Conservation (phyloP, 2,329 filamentous ascomycete genomes). For the Sporothrix dimorphospora region DNA sequence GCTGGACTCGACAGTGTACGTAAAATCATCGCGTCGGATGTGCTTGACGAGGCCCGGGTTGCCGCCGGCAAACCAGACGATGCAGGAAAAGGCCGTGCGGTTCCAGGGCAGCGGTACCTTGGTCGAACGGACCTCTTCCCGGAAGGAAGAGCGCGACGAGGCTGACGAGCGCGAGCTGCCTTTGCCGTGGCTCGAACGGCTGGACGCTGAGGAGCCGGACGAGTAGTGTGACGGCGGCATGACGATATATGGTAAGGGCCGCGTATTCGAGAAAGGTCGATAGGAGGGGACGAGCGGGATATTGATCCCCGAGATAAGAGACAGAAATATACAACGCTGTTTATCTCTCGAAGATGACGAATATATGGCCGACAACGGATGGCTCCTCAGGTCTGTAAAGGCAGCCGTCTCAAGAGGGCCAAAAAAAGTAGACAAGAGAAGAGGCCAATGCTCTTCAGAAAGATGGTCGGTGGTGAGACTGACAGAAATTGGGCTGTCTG, state of each 20-base stretch:
- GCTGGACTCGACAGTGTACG: not conserved
- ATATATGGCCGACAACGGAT: not conserved
- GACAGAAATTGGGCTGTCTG: not conserved
- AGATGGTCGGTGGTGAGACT: not conserved
- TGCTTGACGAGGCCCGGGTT: constrained; percentile 24
- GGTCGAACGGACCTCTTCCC: not conserved
- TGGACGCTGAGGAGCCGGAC: constrained; percentile 14
- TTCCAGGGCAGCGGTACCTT: constrained; percentile 20
- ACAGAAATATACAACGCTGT: not conserved
- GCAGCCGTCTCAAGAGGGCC: no score
- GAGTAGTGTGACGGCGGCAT: constrained; percentile 8
- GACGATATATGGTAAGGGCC: not conserved
- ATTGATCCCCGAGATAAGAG: not conserved
- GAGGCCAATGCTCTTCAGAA: not conserved
- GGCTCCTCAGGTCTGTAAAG: not conserved
- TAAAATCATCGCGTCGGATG: constrained; percentile 27
- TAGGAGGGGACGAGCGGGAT: not conserved
- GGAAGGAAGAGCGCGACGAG: not conserved
- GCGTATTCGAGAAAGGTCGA: not conserved
- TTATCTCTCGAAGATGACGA: not conserved
- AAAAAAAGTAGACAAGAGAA: not conserved
- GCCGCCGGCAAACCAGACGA: constrained; percentile 30
- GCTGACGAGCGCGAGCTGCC: constrained; percentile 13
- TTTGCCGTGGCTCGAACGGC: constrained; percentile 2
- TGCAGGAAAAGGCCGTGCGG: constrained; percentile 7